Percentiles rank a stretch among this genome's conserved stretches.
phyloP scores from a whole-genome alignment of 352 stramenopile genomes.

The Salisapilia sapeloensis region DNA sequence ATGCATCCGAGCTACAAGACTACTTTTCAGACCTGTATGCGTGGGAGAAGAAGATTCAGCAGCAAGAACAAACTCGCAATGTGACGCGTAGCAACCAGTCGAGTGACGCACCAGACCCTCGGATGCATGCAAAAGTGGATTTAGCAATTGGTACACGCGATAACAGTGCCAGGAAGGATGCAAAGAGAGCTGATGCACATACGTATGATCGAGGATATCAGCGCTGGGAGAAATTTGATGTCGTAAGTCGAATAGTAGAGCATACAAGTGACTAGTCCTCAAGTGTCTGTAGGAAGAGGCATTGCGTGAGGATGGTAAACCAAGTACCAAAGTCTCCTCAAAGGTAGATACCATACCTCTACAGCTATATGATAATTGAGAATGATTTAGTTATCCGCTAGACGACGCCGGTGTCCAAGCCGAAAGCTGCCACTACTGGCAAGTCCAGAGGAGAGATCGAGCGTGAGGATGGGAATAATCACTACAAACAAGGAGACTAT shows the following conservation, averaged over 20 bases:
- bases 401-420: neutral
- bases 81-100: constrained; percentile 2
- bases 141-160: neutral
- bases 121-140: constrained; percentile 3
- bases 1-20: constrained; percentile 57
- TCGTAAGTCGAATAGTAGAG: too few relatives aligned
- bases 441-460: constrained; percentile 55
- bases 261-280: neutral
- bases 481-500: constrained; percentile 77
- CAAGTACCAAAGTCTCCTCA: too few relatives aligned
- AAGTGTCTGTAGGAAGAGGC: constrained; percentile 8
- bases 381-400: too few relatives aligned
- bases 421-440: neutral
- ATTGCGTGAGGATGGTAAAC: constrained; percentile 13
- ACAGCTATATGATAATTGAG: too few relatives aligned
- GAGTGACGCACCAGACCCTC: constrained; percentile 5
- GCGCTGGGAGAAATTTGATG: constrained; percentile 82
- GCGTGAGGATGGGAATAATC: constrained; percentile 83
- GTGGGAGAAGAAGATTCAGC: constrained; percentile 58
- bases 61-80: constrained; percentile 25
- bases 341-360: too few relatives aligned
- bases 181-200: constrained; percentile 35
- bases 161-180: neutral
- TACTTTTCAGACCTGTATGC: constrained; percentile 61
- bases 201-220: constrained; percentile 84